Conservation (phyloP, 2,329 filamentous ascomycete genomes). For the Leptographium galeiforme region DNA sequence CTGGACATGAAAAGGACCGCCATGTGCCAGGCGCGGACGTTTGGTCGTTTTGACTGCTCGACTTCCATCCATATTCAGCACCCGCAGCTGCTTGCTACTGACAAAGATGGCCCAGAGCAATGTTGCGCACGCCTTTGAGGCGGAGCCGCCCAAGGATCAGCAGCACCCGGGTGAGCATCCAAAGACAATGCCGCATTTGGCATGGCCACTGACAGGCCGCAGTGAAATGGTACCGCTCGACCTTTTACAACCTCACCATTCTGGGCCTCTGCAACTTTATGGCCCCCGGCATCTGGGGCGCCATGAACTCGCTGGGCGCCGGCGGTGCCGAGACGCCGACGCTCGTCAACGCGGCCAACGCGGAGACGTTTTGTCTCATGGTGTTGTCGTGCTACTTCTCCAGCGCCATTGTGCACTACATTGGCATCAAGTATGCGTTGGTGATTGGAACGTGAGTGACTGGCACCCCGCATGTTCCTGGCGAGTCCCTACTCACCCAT, state of each 20-base stretch:
- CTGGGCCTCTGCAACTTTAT: conserved; percentile 58
- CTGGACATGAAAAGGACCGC: no score
- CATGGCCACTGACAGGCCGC: background rate
- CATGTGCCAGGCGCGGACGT: no score
- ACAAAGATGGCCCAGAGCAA: background rate
- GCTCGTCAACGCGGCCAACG: conserved; percentile 58
- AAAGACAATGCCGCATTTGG: background rate
- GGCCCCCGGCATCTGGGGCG: conserved; percentile 59
- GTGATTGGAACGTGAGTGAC: conserved; percentile 50
- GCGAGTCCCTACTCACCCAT: background rate
- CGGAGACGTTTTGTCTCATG: conserved; percentile 50
- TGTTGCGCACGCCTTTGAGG: background rate
- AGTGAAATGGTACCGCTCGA: conserved; percentile 54
- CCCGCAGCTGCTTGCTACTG: background rate
- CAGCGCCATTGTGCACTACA: conserved; percentile 46
- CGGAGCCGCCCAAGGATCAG: conserved; percentile 1
- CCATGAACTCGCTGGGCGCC: conserved; percentile 61
- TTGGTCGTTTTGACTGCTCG: background rate
- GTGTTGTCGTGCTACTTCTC: conserved; percentile 56
- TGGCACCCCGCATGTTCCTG: background rate
- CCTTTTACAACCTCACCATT: conserved; percentile 59
- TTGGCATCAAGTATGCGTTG: conserved; percentile 58
- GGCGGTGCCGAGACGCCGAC: conserved; percentile 52
- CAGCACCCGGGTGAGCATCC: background rate
- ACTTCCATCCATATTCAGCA: background rate